phyloP scores from a whole-genome alignment of 2,329 filamentous ascomycete species.

The Botrytis byssoidea region DNA sequence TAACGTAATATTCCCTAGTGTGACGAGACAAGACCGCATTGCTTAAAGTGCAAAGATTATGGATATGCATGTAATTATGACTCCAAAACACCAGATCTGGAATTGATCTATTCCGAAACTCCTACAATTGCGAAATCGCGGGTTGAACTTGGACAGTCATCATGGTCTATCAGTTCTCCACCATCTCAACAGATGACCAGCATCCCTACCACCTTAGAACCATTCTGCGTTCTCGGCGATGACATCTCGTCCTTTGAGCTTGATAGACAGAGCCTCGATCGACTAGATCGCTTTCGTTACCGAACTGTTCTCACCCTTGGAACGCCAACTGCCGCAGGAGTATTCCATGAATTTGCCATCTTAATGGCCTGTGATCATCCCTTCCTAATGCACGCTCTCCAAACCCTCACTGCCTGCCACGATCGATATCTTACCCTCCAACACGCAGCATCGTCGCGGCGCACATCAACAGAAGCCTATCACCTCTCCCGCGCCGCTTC shows the following conservation, averaged over 20 bases:
- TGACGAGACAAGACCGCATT: constrained; percentile 52
- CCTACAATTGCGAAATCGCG: background rate
- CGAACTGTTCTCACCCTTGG: constrained; percentile 46
- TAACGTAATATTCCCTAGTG: constrained; percentile 43
- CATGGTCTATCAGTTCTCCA: background rate
- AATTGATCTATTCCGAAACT: constrained; percentile 29
- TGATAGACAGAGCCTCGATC: constrained; percentile 34
- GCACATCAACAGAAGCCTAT: constrained; percentile 41
- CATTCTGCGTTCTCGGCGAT: background rate
- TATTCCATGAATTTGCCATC: constrained; percentile 42
- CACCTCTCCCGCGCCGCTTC: constrained; percentile 50
- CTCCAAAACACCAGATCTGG: constrained; percentile 38
- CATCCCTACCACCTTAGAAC: constrained; percentile 6
- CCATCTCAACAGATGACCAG: too few relatives aligned
- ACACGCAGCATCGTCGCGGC: constrained; percentile 30
- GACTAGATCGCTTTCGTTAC: constrained; percentile 45
- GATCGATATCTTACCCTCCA: constrained; percentile 45
- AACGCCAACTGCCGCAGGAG: constrained; percentile 33
- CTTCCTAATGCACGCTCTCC: constrained; percentile 49
- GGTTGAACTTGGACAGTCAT: background rate
- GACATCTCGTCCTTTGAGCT: background rate
- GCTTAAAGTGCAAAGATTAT: constrained; percentile 48
- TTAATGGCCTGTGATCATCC: constrained; percentile 18
- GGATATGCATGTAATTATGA: constrained; percentile 51
- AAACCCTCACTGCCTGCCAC: constrained; percentile 53